Conservation (phyloP, 805 yeast genomes). For the Yamadazyma philogaea region DNA sequence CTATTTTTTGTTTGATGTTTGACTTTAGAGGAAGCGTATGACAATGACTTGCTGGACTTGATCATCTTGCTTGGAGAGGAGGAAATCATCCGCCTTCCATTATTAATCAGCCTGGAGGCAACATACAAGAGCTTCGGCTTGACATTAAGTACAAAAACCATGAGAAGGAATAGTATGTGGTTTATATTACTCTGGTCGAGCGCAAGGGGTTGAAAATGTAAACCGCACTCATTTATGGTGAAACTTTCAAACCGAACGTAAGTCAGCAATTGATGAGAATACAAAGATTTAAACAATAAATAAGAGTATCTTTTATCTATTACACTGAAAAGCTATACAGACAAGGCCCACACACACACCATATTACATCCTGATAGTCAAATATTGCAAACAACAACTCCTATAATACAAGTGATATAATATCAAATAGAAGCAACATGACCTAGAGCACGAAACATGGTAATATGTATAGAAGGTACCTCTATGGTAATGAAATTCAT, state of each 20-base stretch:
- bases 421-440: slow-evolving; percentile 7
- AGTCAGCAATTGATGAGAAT: too few relatives aligned
- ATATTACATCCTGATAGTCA: slow-evolving; percentile 10
- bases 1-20: slow-evolving; percentile 6
- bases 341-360: not conserved
- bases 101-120: slow-evolving; percentile 15
- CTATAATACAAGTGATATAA: slow-evolving; percentile 9
- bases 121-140: slow-evolving; percentile 20
- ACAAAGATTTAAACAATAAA: not conserved
- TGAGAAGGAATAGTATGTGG: slow-evolving; percentile 1
- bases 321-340: slow-evolving; percentile 2
- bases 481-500: not conserved
- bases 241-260: too few relatives aligned
- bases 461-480: not conserved
- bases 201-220: slow-evolving; percentile 3
- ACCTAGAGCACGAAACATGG: slow-evolving; percentile 9
- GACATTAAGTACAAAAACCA: slow-evolving; percentile 23
- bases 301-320: not conserved
- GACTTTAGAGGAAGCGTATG: slow-evolving; percentile 3
- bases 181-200: not conserved
- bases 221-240: not conserved
- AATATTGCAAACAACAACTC: slow-evolving; percentile 7
- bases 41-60: slow-evolving; percentile 12
- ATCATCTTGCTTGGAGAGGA: slow-evolving; percentile 15
- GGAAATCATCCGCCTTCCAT: slow-evolving; percentile 15